phyloP scores from a whole-genome alignment of 2,329 filamentous ascomycete species.

The Trichoderma sp. region DNA sequence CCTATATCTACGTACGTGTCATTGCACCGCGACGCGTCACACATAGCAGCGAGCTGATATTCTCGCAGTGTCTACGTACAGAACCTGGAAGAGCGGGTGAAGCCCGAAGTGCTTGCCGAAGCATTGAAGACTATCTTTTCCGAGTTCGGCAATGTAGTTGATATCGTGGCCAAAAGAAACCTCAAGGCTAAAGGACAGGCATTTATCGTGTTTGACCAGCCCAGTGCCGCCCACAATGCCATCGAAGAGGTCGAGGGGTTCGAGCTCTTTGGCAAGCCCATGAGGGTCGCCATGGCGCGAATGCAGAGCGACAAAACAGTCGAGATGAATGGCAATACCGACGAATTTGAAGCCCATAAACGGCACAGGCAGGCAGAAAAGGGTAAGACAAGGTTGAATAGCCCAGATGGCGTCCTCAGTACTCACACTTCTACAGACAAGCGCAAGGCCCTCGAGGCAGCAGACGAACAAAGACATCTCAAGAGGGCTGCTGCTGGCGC shows the following conservation, averaged over 20 bases:
- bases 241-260: constrained; percentile 91
- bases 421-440: constrained; percentile 45
- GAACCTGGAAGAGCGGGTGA: constrained; percentile 91
- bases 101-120: constrained; percentile 71
- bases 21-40: constrained; percentile 66
- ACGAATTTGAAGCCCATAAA: constrained; percentile 88
- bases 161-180: constrained; percentile 85
- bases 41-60: constrained; percentile 39
- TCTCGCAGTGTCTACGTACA: constrained; percentile 62
- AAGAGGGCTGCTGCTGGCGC: constrained; percentile 58
- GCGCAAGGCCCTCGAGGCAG: constrained; percentile 79
- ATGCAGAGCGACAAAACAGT: constrained; percentile 87
- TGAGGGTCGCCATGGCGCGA: constrained; percentile 79
- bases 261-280: constrained; percentile 86
- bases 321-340: constrained; percentile 65
- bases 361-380: constrained; percentile 82
- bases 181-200: constrained; percentile 92
- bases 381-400: constrained; percentile 52
- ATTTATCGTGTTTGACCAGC: constrained; percentile 83
- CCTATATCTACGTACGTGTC: constrained; percentile 69
- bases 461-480: constrained; percentile 73
- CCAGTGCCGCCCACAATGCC: constrained; percentile 75
- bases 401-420: background rate
- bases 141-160: constrained; percentile 82
- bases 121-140: constrained; percentile 76